Evolutionary conservation across 179 eudicot species (phyloP).

Genomic region (Beta corolliflora): DNA sequence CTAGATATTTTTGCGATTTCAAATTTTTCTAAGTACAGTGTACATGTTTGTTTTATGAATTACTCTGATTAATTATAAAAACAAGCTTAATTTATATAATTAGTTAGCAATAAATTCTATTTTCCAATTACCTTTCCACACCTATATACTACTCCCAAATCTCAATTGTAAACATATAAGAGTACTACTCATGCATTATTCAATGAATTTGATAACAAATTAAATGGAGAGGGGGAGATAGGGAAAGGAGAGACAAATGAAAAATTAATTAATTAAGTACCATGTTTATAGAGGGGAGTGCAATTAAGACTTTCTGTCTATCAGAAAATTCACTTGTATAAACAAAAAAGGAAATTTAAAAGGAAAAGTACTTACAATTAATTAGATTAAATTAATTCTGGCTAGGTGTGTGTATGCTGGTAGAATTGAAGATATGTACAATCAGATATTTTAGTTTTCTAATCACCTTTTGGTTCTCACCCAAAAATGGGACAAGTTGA

Average conservation of each 20-base stretch:
- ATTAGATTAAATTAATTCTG: neutral
- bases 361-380: conserved; percentile 5
- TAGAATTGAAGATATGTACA: neutral
- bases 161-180: neutral
- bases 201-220: neutral
- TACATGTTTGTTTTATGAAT: neutral
- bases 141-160: no score
- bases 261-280: conserved; percentile 13
- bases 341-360: neutral
- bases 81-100: no score
- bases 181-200: neutral
- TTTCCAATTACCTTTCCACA: no score
- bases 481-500: conserved; percentile 32
- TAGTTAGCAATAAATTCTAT: no score
- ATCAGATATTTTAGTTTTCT: neutral
- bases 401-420: neutral
- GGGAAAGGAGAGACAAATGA: conserved; percentile 9
- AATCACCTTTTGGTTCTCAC: conserved; percentile 5
- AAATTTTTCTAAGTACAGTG: no score
- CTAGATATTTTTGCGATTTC: neutral
- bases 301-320: conserved; percentile 36
- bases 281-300: conserved; percentile 25
- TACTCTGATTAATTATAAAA: no score
- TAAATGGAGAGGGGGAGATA: neutral
- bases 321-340: conserved; percentile 11